A percentile compares a stretch with the other conserved stretches of the same genome.
Conservation (phyloP, 2,329 filamentous ascomycete genomes). For the Pseudocercospora pini-densiflorae region DNA sequence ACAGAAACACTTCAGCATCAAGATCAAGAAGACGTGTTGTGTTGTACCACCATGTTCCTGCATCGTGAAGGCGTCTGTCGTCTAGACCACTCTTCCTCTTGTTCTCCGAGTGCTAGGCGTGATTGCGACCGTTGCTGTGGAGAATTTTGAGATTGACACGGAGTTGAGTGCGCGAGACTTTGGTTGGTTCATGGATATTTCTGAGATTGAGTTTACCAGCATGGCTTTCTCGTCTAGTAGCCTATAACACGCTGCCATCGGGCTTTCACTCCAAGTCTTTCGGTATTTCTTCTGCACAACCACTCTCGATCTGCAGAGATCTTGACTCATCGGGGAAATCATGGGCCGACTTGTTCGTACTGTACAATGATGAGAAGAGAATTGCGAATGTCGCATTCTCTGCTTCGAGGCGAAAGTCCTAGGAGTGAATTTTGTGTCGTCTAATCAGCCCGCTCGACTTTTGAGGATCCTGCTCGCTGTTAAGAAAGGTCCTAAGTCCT, state of each 20-base stretch:
- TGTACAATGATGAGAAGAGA: no score
- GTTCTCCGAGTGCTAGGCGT: background rate
- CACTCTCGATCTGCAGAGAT: background rate
- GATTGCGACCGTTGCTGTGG: slow-evolving; percentile 3
- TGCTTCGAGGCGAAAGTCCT: background rate
- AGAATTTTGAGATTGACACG: background rate
- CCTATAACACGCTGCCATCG: background rate
- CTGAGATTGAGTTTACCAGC: background rate
- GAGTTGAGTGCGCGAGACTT: background rate
- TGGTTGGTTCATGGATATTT: background rate
- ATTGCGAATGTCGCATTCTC: background rate
- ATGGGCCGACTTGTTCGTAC: no score
- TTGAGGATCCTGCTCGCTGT: background rate
- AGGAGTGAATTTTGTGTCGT: no score
- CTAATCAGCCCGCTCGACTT: no score
- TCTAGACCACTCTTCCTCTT: no score
- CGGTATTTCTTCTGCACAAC: background rate
- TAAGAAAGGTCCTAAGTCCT: background rate
- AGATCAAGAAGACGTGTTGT: no score
- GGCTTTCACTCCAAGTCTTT: no score
- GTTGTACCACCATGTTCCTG: no score
- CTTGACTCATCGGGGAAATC: background rate
- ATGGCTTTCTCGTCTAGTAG: background rate
- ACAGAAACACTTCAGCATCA: no score
- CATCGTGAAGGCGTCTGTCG: no score